Evolutionary conservation across 2,329 filamentous ascomycete genomes (phyloP).

Genomic region (Penicillium sp.): DNA sequence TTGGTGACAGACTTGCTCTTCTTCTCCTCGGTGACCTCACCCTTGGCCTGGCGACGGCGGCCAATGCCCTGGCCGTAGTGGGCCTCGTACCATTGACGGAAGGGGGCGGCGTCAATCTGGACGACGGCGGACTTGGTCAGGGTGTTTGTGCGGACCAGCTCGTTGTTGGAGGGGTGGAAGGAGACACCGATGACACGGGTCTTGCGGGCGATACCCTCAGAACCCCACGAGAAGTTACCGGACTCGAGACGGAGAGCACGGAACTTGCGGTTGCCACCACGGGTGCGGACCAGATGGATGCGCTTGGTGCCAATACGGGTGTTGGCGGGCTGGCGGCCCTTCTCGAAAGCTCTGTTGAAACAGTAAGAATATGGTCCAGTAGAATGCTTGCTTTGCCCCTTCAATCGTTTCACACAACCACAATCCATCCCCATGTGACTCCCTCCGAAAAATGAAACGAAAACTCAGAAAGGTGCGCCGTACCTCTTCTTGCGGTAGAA

Average conservation of each 20-base stretch:
- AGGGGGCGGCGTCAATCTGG: conserved; percentile 97
- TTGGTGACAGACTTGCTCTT: conserved; percentile 95
- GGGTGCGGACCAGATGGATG: conserved; percentile 94
- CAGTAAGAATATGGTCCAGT: conserved; percentile 61
- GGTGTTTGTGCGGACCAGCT: conserved; percentile 99
- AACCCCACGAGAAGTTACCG: conserved; percentile 99
- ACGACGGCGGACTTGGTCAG: conserved; percentile 98
- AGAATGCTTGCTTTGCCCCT: neutral
- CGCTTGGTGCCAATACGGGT: conserved; percentile 98
- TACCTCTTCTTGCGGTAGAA: conserved; percentile 75
- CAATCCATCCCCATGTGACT: neutral
- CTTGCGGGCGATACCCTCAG: conserved; percentile 97
- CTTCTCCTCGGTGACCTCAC: conserved; percentile 67
- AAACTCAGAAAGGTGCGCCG: too few species aligned
- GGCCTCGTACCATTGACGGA: conserved; percentile 99
- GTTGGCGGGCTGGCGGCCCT: conserved; percentile 98
- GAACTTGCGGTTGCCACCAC: conserved; percentile 99
- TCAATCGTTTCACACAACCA: neutral
- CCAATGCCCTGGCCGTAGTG: conserved; percentile 94
- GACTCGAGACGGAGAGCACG: conserved; percentile 97
- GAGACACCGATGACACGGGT: conserved; percentile 97
- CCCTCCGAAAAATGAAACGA: too few species aligned
- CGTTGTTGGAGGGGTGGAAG: conserved; percentile 99
- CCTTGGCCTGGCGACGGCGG: conserved; percentile 86
- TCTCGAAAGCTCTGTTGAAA: conserved; percentile 97